Evolutionary conservation across 2,329 filamentous ascomycete species (phyloP).

Genomic region (Graphiopsis chlorocephala): DNA sequence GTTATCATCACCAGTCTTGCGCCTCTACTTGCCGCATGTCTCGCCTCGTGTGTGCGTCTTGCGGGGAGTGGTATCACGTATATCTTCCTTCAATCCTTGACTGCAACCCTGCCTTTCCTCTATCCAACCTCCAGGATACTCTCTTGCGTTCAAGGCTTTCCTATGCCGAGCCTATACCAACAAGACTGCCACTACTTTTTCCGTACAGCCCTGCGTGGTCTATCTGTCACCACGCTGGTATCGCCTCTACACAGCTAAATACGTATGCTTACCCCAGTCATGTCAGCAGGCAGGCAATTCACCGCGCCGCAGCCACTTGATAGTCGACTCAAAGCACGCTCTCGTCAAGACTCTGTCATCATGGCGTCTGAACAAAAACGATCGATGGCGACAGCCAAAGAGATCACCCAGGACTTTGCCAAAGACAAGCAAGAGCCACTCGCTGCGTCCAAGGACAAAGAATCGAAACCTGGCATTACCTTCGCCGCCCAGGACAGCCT

Average conservation of each 20-base stretch:
- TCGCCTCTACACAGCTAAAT: conserved; percentile 70
- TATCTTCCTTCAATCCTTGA: conserved; percentile 7
- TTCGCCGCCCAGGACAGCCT: conserved; percentile 86
- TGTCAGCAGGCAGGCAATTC: conserved; percentile 61
- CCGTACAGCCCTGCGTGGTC: conserved; percentile 80
- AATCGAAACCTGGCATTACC: conserved; percentile 71
- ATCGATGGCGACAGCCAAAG: conserved; percentile 54
- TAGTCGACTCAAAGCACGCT: conserved; percentile 16
- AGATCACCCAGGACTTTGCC: conserved; percentile 48
- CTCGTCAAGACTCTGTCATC: conserved; percentile 37
- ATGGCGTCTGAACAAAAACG: conserved; percentile 40
- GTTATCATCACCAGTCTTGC: conserved; percentile 3
- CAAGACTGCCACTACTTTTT: conserved; percentile 94
- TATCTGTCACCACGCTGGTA: conserved; percentile 77
- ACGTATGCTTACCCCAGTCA: conserved; percentile 43
- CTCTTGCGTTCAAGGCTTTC: neutral
- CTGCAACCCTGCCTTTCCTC: neutral
- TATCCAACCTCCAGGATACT: neutral
- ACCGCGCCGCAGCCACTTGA: conserved; percentile 70
- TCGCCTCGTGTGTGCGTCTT: neutral
- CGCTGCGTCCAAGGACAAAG: conserved; percentile 49
- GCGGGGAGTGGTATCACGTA: conserved; percentile 8
- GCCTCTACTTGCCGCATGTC: conserved; percentile 12
- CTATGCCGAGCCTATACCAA: conserved; percentile 75
- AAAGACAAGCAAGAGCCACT: conserved; percentile 49